These are phyloP conservation scores for Furcasterigmium furcatum DNA, from an alignment of 2,329 filamentous ascomycete species.

Conservation along the genomic window DNA sequence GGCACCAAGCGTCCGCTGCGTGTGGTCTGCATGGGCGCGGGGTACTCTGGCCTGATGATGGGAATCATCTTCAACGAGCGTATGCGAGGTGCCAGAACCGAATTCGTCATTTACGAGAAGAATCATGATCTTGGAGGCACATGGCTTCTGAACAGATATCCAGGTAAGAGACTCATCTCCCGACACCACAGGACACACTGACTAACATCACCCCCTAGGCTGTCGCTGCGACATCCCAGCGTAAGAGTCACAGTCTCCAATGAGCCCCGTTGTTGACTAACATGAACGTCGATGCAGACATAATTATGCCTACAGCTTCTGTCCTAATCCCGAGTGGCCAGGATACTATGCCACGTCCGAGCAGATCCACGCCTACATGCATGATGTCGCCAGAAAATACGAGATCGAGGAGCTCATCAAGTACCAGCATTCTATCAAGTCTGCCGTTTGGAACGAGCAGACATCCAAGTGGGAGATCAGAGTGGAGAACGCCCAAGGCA, in stretches of 20 bases:
- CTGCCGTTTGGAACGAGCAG: constrained; percentile 38
- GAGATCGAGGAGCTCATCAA: constrained; percentile 34
- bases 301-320: constrained; percentile 18
- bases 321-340: constrained; percentile 24
- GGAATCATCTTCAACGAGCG: constrained; percentile 24
- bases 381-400: constrained; percentile 24
- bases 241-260: too few relatives aligned
- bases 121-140: constrained; percentile 22
- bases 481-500: too few relatives aligned
- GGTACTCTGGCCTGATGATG: constrained; percentile 21
- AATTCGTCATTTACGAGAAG: constrained; percentile 27
- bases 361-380: constrained; percentile 26
- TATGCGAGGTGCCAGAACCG: constrained; percentile 21
- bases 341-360: constrained; percentile 18
- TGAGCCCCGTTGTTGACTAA: too few relatives aligned
- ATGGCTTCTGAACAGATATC: constrained; percentile 12
- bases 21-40: constrained; percentile 24
- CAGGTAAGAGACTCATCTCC: background rate
- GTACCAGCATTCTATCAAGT: constrained; percentile 36
- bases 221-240: too few relatives aligned
- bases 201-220: constrained; percentile 11
- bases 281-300: too few relatives aligned
- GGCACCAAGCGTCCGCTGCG: too few relatives aligned
- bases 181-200: background rate
- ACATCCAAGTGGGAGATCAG: constrained; percentile 30